These are phyloP conservation scores for Pelargonium nanum DNA, from an alignment of 345 rosid genomes.

Conservation along the genomic window DNA sequence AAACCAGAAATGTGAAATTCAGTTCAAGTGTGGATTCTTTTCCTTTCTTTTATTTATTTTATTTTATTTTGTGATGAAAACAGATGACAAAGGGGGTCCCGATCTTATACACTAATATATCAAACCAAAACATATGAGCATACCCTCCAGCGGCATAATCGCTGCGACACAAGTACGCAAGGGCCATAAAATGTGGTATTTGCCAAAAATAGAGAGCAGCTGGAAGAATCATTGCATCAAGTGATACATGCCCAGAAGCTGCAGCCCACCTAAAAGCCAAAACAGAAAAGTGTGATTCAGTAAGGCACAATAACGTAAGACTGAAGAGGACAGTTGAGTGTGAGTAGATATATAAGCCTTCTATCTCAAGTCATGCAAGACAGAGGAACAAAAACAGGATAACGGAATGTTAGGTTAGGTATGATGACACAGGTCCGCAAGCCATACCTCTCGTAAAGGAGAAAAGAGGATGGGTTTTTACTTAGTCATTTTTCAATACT, in stretches of 20 bases:
- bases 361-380: too few species aligned
- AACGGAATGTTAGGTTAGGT: too few species aligned
- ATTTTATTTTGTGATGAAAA: too few species aligned
- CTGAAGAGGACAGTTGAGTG: too few species aligned
- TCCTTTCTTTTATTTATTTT: too few species aligned
- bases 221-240: conserved; percentile 67
- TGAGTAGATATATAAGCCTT: too few species aligned
- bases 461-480: too few species aligned
- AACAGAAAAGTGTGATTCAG: conserved; percentile 10
- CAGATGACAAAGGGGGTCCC: too few species aligned
- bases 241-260: conserved; percentile 66
- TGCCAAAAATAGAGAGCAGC: conserved; percentile 98
- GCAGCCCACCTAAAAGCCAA: conserved; percentile 72
- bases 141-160: conserved; percentile 99
- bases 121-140: conserved; percentile 12
- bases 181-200: conserved; percentile 98
- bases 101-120: background rate
- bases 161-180: conserved; percentile 68
- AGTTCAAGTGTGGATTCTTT: background rate
- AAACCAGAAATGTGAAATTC: background rate
- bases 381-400: too few species aligned
- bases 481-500: too few species aligned
- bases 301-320: background rate
- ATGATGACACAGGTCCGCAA: too few species aligned
- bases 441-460: too few species aligned